Evolutionary conservation across 2,329 filamentous ascomycete genomes (phyloP), one percentile per base, ranked within the genome.

Genomic region (Davidsoniella eucalypti): DNA sequence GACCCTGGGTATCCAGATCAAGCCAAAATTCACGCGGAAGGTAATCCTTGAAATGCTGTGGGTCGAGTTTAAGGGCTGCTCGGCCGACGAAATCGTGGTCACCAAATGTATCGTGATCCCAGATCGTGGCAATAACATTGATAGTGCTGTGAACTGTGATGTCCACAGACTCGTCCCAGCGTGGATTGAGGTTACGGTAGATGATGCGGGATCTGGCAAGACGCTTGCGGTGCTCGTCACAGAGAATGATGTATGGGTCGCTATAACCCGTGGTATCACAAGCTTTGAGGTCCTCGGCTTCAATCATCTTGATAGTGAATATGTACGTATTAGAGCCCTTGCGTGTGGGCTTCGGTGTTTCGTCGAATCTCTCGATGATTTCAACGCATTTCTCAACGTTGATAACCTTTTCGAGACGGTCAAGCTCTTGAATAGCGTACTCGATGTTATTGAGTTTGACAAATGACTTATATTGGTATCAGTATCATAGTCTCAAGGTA

Each of bases 401-500:
- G 70, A 96, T 86, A 52, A 82, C 78, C 60, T 77, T 81, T 62
- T 96, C 90, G 5, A 98, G 72, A 63, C 84, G 87, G 62, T 98
- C 92, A 48, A 98, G 73, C 60, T 94, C 86, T 51, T 87, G 76
- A 67, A 94, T 87, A 4, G 88, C 90, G 65, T 87, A 96, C 65
- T 95, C 90, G 56, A 98, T 81, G 60, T 98, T 94, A 70, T 98
- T 98, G 57, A 98, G 75, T 65, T 96, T 98, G 55, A 98, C 87
- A 58, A 98, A 84, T 4, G 88, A 95, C 85, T 94, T 57, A 8
- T 33, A 42, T 43, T 5, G 12, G 49, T 56, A 39, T 67, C 59
- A 67, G 64, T 53, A 54, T 46, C 40, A 47, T 41, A 14, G 51
- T 16, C 53, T 45, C 33, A 50, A 10, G 40, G 25, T 39, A 8